Conservation (phyloP, 306 rosid genomes). For the Rosa chinensis region DNA sequence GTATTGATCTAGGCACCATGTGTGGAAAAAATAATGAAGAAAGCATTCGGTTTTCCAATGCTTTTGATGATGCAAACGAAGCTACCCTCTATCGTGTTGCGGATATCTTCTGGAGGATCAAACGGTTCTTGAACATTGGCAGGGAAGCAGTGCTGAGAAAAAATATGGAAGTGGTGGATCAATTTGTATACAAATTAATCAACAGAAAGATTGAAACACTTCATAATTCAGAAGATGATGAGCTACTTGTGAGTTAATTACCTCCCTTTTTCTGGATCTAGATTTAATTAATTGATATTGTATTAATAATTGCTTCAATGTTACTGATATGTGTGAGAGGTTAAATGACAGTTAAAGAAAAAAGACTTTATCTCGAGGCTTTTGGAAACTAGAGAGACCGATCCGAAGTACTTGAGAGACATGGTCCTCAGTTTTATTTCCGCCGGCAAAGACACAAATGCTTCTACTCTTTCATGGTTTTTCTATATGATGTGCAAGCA, state of each 20-base stretch:
- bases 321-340: not conserved
- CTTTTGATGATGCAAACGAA: not conserved
- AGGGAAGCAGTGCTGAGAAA: not conserved
- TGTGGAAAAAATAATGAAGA: not conserved
- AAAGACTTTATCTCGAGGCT: not conserved
- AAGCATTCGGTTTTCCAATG: not conserved
- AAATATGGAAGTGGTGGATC: not conserved
- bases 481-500: not conserved
- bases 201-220: not conserved
- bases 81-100: not conserved
- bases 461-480: not conserved
- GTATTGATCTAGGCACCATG: not conserved
- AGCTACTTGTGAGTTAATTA: not conserved
- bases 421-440: not conserved
- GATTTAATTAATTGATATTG: too few relatives aligned
- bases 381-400: not conserved
- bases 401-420: slow-evolving; percentile 3
- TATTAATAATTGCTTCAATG: not conserved
- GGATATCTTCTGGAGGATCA: not conserved
- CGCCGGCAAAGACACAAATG: not conserved
- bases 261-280: not conserved
- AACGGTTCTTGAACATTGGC: not conserved
- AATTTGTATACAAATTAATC: not conserved
- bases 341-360: not conserved
- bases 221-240: not conserved